phyloP scores from a whole-genome alignment of 1,284 basidiomycete genomes.

The Ceratobasidium papillatum region DNA sequence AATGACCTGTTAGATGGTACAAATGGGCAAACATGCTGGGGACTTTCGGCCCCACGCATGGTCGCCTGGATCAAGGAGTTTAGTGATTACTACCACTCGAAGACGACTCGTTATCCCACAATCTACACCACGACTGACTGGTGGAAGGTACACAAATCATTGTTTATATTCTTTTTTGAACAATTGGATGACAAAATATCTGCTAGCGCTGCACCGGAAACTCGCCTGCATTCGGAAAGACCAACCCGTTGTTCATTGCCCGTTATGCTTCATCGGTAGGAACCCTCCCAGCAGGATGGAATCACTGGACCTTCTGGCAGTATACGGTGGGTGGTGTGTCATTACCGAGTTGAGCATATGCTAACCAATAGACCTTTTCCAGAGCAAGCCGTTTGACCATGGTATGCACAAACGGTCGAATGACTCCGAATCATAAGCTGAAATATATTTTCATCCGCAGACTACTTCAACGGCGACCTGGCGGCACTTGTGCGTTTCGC shows the following conservation, averaged over 20 bases:
- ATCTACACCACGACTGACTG: constrained; percentile 72
- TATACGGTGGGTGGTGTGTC: constrained; percentile 61
- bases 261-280: constrained; percentile 61
- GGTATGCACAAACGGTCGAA: constrained; percentile 54
- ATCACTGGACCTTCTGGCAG: constrained; percentile 69
- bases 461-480: constrained; percentile 42
- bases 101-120: constrained; percentile 57
- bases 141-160: constrained; percentile 58
- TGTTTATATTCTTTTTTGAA: not conserved
- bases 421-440: not conserved
- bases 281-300: constrained; percentile 65
- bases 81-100: constrained; percentile 65
- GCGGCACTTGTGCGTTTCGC: constrained; percentile 40
- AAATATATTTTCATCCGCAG: not conserved
- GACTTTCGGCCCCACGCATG: constrained; percentile 63
- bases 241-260: constrained; percentile 69
- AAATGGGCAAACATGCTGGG: constrained; percentile 59
- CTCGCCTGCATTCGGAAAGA: constrained; percentile 59
- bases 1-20: constrained; percentile 39
- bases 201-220: constrained; percentile 64
- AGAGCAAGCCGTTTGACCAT: constrained; percentile 56
- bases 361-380: not conserved
- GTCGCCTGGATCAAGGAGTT: constrained; percentile 70
- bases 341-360: constrained; percentile 55
- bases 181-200: not conserved